phyloP scores from a whole-genome alignment of 441 rosid genomes.

The Gossypium gossypioides region DNA sequence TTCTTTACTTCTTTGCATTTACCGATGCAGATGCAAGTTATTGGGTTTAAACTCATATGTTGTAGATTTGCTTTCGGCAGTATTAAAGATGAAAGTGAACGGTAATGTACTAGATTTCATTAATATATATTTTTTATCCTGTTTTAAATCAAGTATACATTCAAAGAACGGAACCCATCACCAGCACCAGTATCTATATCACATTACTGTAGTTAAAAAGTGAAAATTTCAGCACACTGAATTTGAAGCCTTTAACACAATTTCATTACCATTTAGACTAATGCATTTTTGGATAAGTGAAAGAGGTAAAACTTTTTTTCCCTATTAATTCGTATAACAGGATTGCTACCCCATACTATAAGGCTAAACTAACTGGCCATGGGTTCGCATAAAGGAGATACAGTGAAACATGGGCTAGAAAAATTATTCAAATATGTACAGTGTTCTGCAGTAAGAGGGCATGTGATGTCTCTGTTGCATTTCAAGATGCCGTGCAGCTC shows the following conservation, averaged over 20 bases:
- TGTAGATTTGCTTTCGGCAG: neutral
- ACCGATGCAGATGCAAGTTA: too few species aligned
- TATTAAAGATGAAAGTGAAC: neutral
- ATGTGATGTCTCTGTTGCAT: neutral
- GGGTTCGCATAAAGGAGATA: neutral
- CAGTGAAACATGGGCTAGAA: neutral
- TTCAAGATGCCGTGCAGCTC: slow-evolving; percentile 1
- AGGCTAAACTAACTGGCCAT: too few species aligned
- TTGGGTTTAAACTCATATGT: neutral
- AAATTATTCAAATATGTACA: neutral
- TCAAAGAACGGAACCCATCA: neutral
- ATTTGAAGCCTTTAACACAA: neutral
- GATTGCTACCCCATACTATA: neutral
- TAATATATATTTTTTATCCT: too few species aligned
- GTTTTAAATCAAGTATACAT: neutral
- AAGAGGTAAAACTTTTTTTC: too few species aligned
- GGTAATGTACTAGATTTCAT: neutral
- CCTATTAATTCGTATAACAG: neutral
- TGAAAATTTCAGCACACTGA: neutral
- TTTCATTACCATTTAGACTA: neutral
- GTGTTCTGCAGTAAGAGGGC: neutral
- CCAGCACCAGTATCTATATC: neutral
- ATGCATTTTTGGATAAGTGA: neutral
- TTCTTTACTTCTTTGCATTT: neutral
- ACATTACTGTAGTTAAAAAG: neutral